These are phyloP conservation scores for Fragaria vesca DNA, from an alignment of 306 rosid species.

Conservation along the genomic window DNA sequence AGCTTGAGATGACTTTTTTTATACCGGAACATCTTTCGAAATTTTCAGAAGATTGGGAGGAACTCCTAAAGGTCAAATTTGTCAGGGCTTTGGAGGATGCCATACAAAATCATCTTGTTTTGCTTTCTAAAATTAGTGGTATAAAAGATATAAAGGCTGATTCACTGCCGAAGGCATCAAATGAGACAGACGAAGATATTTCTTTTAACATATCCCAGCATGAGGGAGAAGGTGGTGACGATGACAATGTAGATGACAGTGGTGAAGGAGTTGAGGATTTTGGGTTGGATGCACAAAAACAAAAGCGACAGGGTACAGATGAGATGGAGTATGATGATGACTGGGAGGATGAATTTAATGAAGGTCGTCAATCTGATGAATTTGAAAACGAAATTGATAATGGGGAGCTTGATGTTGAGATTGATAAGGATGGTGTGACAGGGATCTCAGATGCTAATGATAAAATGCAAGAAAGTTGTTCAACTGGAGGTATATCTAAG, in stretches of 20 bases:
- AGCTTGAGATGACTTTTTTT: slow-evolving; percentile 65
- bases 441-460: slow-evolving; percentile 26
- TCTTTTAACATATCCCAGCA: slow-evolving; percentile 30
- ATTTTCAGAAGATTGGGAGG: slow-evolving; percentile 60
- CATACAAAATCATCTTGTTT: slow-evolving; percentile 51
- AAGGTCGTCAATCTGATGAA: slow-evolving; percentile 45
- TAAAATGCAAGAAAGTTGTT: slow-evolving; percentile 19
- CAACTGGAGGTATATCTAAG: slow-evolving; percentile 22
- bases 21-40: slow-evolving; percentile 66
- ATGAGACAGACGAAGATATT: slow-evolving; percentile 43
- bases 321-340: slow-evolving; percentile 90
- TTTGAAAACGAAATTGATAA: slow-evolving; percentile 40
- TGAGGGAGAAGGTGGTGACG: slow-evolving; percentile 35
- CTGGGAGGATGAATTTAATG: slow-evolving; percentile 51
- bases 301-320: slow-evolving; percentile 59
- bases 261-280: slow-evolving; percentile 69
- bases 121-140: slow-evolving; percentile 74
- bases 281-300: slow-evolving; percentile 69
- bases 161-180: slow-evolving; percentile 30
- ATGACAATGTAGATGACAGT: slow-evolving; percentile 36
- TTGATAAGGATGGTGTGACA: slow-evolving; percentile 30
- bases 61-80: slow-evolving; percentile 51
- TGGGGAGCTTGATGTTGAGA: slow-evolving; percentile 42
- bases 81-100: slow-evolving; percentile 78
- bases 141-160: slow-evolving; percentile 42